Conservation (phyloP, 208 protist species). For the Trypanosomatidae sp. region DNA sequence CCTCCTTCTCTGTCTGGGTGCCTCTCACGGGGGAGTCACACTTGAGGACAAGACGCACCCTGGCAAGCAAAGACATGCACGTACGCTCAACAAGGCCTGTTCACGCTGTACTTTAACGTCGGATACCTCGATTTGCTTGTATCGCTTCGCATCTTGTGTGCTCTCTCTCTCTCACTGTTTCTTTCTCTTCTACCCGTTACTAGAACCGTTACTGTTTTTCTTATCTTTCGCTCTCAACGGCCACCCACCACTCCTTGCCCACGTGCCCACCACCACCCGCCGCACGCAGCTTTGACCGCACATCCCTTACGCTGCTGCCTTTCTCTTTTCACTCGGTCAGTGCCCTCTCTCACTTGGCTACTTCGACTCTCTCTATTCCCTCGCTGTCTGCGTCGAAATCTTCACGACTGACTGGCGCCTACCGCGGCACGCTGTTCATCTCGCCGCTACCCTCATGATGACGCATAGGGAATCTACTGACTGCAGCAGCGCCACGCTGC, state of each 20-base stretch:
- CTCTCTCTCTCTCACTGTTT: not conserved
- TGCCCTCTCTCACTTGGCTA: no score
- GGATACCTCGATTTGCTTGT: not conserved
- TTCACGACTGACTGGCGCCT: not conserved
- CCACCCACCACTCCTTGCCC: not conserved
- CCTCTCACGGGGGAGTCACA: not conserved
- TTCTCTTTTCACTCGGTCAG: not conserved
- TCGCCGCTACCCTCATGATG: not conserved
- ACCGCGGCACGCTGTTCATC: not conserved
- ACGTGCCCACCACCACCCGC: not conserved
- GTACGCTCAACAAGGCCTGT: constrained; percentile 3
- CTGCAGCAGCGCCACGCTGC: constrained; percentile 25
- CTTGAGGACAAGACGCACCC: not conserved
- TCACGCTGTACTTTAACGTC: not conserved
- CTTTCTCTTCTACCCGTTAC: constrained; percentile 1
- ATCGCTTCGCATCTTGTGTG: not conserved
- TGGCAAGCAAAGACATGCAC: not conserved
- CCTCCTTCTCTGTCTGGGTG: not conserved
- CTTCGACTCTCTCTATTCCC: not conserved
- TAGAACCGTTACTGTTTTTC: constrained; percentile 5
- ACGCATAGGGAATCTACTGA: not conserved
- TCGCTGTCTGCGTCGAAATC: not conserved
- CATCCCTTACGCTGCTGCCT: not conserved
- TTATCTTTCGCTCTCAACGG: not conserved
- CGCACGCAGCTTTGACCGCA: not conserved